A percentile compares a stretch with the other conserved stretches of the same genome.
These are phyloP conservation scores for Lodderomyces orthopsilosis DNA, from an alignment of 1,139 yeast genomes.

Conservation along the genomic window DNA sequence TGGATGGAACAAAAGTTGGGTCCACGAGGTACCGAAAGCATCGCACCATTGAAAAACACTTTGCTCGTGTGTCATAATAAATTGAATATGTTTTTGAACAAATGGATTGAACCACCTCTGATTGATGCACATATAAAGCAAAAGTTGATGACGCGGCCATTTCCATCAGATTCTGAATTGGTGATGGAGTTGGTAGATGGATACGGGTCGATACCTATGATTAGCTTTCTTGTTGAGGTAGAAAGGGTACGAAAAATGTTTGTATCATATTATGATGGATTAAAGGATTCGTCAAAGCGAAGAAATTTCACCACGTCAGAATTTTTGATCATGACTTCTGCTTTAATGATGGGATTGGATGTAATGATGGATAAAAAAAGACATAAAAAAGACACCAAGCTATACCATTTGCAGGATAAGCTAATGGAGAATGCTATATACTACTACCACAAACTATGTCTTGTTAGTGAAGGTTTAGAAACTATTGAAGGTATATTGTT, in stretches of 20 bases:
- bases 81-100: slow-evolving; percentile 20
- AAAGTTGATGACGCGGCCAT: slow-evolving; percentile 25
- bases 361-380: slow-evolving; percentile 18
- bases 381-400: slow-evolving; percentile 4
- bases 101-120: slow-evolving; percentile 36
- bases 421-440: slow-evolving; percentile 38
- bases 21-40: slow-evolving; percentile 18
- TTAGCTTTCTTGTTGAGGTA: slow-evolving; percentile 17
- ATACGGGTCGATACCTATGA: slow-evolving; percentile 16
- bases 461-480: slow-evolving; percentile 49
- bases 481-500: slow-evolving; percentile 50
- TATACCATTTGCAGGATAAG: slow-evolving; percentile 22
- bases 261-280: slow-evolving; percentile 18
- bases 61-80: slow-evolving; percentile 27
- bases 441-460: slow-evolving; percentile 47
- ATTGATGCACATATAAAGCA: slow-evolving; percentile 21
- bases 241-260: slow-evolving; percentile 20
- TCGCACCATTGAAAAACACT: slow-evolving; percentile 30
- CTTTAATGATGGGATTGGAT: slow-evolving; percentile 27
- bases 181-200: slow-evolving; percentile 23
- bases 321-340: slow-evolving; percentile 32
- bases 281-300: slow-evolving; percentile 10
- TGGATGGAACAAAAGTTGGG: slow-evolving; percentile 33
- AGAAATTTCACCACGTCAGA: slow-evolving; percentile 26
- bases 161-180: slow-evolving; percentile 25